Evolutionary conservation across 140 eudicot genomes (phyloP).

Genomic region (Flaveria floridana): DNA sequence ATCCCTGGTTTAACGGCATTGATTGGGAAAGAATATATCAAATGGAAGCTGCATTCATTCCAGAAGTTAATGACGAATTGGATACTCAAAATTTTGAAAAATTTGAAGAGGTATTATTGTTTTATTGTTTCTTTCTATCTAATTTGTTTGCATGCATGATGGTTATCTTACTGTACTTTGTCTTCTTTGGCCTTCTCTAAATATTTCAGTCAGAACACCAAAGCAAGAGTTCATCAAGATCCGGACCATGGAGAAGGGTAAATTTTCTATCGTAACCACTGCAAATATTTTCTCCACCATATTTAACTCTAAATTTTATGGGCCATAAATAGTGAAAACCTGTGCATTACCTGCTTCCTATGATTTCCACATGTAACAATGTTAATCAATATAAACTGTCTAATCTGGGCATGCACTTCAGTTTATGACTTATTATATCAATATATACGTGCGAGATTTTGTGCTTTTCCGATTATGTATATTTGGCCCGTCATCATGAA

Average conservation of each 20-base stretch:
- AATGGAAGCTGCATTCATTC: constrained; percentile 96
- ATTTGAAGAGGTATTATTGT: constrained; percentile 67
- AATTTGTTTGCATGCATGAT: not conserved
- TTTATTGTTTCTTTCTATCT: constrained; percentile 6
- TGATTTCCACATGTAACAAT: constrained; percentile 6
- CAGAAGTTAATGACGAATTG: constrained; percentile 94
- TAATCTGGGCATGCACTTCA: not conserved
- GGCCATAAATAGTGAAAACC: not conserved
- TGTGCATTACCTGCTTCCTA: not conserved
- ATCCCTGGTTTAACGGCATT: constrained; percentile 85
- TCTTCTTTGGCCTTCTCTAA: constrained; percentile 19
- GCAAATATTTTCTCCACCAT: not conserved
- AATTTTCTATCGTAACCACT: constrained; percentile 19
- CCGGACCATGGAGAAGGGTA: constrained; percentile 99
- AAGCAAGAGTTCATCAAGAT: constrained; percentile 50
- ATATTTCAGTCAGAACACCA: constrained; percentile 68
- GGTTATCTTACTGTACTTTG: constrained; percentile 8
- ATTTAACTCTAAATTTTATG: not conserved
- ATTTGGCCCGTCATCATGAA: constrained; percentile 9
- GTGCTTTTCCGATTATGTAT: not conserved
- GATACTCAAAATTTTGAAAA: constrained; percentile 98
- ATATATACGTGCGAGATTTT: not conserved
- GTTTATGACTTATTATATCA: not conserved
- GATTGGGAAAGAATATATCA: constrained; percentile 88
- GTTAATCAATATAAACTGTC: not conserved